Evolutionary conservation across 2,329 filamentous ascomycete genomes (phyloP), one percentile per base, ranked within the genome.

Genomic region (Botrytis medusae): DNA sequence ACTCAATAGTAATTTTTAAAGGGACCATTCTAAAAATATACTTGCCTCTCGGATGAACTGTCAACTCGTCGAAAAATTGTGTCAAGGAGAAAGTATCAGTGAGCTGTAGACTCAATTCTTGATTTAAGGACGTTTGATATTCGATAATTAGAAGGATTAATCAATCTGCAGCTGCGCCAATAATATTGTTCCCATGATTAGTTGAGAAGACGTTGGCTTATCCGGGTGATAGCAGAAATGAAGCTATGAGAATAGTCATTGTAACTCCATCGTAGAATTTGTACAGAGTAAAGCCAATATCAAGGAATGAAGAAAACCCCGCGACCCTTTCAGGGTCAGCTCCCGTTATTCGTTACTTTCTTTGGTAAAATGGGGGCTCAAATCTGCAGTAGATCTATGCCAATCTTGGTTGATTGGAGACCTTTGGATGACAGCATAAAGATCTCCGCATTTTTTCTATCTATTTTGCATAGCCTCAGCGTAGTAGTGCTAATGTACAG

Each of bases 401-500:
- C 32, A 57, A 42, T 57, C 64, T 57, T 68, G 51, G 18, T 46
- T 69, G 51, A 48, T 60, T 60, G 25, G 44, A 54, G 48, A 68
- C 46, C 64, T 65, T 40, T 72, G 69, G n/a, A 65, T 57, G 44
- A 48, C 44, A 61, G 37, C 46, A 72, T 67, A 44, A 57, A 67
- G 37, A 72, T 61, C 71, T 48, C 71, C 51, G 62, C 71, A 61
- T 67, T 44, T 16, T 61, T 34, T 32, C 54, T 18, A 22, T 72
- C 29, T 29, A 46, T 60, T 68, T 51, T 68, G 71, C 71, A 69
- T 42, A 72, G 71, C 71, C 71, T 69, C 62, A 72, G 51, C 25
- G 63, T 69, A 34, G 60, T 34, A 72, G 63, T 59, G 51, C 51
- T n/a, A 29, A 72, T 61, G 63, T 37, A 32, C 62, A 46, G 44